Base-by-base conservation (phyloP, 2,329 filamentous ascomycete genomes). In the Curvularia verruculosa region DNA sequence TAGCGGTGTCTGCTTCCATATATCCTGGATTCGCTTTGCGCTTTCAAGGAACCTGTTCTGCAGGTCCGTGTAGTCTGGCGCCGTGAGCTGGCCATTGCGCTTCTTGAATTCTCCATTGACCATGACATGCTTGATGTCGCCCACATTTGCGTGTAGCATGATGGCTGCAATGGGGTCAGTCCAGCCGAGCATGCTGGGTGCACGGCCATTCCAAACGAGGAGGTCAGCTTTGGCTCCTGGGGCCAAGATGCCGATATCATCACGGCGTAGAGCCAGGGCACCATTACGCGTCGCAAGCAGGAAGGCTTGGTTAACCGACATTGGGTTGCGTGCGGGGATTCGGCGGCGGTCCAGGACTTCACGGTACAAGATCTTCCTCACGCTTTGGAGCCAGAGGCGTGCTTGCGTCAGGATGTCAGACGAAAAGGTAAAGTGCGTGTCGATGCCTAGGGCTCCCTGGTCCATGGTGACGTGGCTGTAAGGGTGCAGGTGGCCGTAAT, bases 291-390 rank as follows among this genome's bases (percentile, higher is more conserved):
- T 87, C 0, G 82, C 81, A 15, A 86, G 77, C 21, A 82, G 72
- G 63, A 87, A 87, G 0, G 83, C 84, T 64, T 87, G 83, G 29
- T 79, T 73, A 2, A 77, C 83, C 7, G 77, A 80, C 81, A 86
- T 83, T 7, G 84, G 82, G 55, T 78, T 85, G 24, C 71, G 78
- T 2, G 59, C 59, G 0, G 83, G 82, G 2, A 85, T 63, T 13
- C 77, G 57, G 75, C 79, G 81, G 0, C 66, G 61, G 0, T 75
- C 60, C 9, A 83, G 61, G 0, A 80, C 72, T 13, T 78, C 63
- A 37, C 69, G 59, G 66, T 77, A 83, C 15, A 79, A 68, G 6
- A 64, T 63, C 21, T 74, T 73, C 2, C 84, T 77, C 0, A 73
- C 75, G 6, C 67, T 71, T 65, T 85, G 84, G 1, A 85, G 74